Base-by-base conservation (phyloP, 2,329 filamentous ascomycete genomes). In the Alternaria brassicicola region DNA sequence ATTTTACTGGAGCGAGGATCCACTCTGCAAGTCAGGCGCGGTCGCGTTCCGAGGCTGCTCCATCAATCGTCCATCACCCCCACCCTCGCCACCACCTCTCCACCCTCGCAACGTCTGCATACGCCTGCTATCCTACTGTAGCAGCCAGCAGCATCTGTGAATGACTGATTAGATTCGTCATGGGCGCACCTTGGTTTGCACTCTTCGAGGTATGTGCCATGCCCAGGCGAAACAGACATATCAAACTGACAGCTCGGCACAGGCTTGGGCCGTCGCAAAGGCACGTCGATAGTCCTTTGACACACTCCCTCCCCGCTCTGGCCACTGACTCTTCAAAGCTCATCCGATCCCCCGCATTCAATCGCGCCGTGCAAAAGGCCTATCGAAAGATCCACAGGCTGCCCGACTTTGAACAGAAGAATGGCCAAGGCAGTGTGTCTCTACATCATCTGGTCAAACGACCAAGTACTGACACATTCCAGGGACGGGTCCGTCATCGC, bases 281-380 rank as follows among this genome's bases (percentile, higher is more conserved):
- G 76, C 78, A 69, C 36, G 72, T 69, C 56, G 21, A 55, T 17
- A 39, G 28, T 30, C 41, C 19, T 33, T 12, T 21, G n/a, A n/a
- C 9, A 13, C 52, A 39, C 48, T 2, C 31, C n/a, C 25, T 25
- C 17, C 36, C 43, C 15, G 17, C 23, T 28, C 10, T n/a, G 6
- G 41, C 19, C 19, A 30, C 43, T 51, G 33, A 56, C 55, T 41
- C 4, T 4, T 1, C 33, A 42, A 54, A 84, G 78, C 81, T 87
- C 53, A 79, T 87, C 39, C 75, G 77, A 52, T 85, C 82, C 52
- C 83, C 83, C 3, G 71, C 78, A 33, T 87, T 87, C 76, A 85
- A 87, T 66, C 79, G 81, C 52, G 78, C 68, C 25, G 82, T 87
- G 17, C 79, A 82, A 23, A 79, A 79, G 55, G 78, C 83, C 12